Evolutionary conservation across 192 early-diverging fungal species (phyloP), one percentile per base, ranked within the genome.

Genomic region (Gryganskiella cystojenkinii): DNA sequence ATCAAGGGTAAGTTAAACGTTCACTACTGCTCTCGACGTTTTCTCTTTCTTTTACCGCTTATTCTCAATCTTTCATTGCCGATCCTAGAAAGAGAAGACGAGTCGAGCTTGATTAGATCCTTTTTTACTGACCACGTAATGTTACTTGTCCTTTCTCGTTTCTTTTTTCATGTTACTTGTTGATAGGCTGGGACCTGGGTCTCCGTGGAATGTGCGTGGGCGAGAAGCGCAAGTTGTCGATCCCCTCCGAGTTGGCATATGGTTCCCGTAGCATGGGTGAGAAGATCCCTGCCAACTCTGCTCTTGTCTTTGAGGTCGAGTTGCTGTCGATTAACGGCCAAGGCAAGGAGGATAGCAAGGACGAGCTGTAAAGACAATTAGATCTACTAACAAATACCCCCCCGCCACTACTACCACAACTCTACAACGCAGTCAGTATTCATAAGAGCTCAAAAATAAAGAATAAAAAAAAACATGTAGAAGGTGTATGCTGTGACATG

Each of bases 281-380:
- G 0, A 30, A 42, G 22, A 79, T 81, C 46, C 78, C 80, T 17
- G 66, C 74, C 58, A 78, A 78, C 47, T 63, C 92, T 3, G 89
- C 92, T 34, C 84, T 95, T 30, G 91, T 94, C 19, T 95, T 95
- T 68, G 94, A 95, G 40, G 92, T 93, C 4, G 90, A 93, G 64
- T 68, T 94, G 14, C 59, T 95, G 56, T 81, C 68, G 45, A 92
- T 92, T 61, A 69, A 69, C 35, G 61, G 61, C 22, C 24, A 22
- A 6, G 54, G 55, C 9, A 13, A 31, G 7, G 37, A 40, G 5
- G 37, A 40, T n/a, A n/a, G n/a, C 24, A 76, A 63, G 60, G 73
- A 68, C 24, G 73, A 76, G 47, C 65, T 76, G 30, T 76, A 68
- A 63, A 35, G 5, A 3, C 25, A 24, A 47, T 24, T 25, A 4